phyloP scores from a whole-genome alignment of 2,329 filamentous ascomycete genomes.

The Dothiorella sarmentorum region DNA sequence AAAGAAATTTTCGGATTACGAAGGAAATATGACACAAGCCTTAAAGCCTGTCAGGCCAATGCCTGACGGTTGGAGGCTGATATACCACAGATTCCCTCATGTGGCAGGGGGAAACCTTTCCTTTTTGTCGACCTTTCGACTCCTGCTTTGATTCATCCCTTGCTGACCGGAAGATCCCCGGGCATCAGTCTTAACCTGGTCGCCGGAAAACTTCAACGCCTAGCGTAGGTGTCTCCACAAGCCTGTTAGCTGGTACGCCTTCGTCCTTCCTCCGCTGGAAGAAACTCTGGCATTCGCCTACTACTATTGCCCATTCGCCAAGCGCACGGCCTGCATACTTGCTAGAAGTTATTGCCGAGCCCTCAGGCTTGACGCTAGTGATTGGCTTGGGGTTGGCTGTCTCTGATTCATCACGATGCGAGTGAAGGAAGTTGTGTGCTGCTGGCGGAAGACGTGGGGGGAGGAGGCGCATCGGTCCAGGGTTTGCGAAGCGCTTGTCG shows the following conservation, averaged over 20 bases:
- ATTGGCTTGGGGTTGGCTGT: constrained; percentile 13
- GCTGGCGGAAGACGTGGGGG: constrained; percentile 67
- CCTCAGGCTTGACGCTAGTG: constrained; percentile 31
- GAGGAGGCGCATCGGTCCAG: constrained; percentile 60
- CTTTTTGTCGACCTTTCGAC: not conserved
- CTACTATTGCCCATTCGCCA: constrained; percentile 73
- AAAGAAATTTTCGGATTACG: not conserved
- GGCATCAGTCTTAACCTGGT: constrained; percentile 27
- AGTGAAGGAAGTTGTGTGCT: constrained; percentile 63
- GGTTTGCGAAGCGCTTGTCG: constrained; percentile 53
- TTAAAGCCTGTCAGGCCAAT: not conserved
- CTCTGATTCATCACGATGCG: constrained; percentile 19
- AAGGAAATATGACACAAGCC: not conserved
- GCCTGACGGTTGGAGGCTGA: not conserved
- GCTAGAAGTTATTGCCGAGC: constrained; percentile 40
- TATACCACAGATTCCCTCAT: not conserved
- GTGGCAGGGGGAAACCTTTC: not conserved
- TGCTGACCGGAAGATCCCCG: not conserved
- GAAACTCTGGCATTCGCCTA: constrained; percentile 78
- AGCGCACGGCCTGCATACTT: constrained; percentile 69
- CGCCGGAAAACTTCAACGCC: constrained; percentile 62
- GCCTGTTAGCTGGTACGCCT: constrained; percentile 62
- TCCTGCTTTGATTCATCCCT: not conserved
- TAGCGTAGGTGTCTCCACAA: constrained; percentile 67
- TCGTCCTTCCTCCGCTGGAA: constrained; percentile 72